These are phyloP conservation scores for Aspergillus aculeatus DNA, from an alignment of 2,329 filamentous ascomycete species.

Conservation along the genomic window DNA sequence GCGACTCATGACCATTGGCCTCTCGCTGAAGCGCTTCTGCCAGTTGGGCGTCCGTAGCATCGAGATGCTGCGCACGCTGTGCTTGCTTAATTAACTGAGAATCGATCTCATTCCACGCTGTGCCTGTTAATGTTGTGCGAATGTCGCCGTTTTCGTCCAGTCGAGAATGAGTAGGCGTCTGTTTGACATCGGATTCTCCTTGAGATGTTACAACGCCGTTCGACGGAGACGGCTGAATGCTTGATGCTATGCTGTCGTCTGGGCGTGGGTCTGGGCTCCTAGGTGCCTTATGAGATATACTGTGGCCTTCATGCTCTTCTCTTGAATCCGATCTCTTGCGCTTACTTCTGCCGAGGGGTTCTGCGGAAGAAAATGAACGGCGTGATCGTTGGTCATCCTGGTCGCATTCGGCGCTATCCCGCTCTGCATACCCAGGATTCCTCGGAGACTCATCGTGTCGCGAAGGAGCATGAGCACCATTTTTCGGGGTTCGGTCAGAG, in stretches of 20 bases:
- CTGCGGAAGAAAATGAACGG: slow-evolving; percentile 25
- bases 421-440: slow-evolving; percentile 48
- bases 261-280: slow-evolving; percentile 39
- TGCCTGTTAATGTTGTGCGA: slow-evolving; percentile 27
- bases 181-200: slow-evolving; percentile 22
- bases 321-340: slow-evolving; percentile 67
- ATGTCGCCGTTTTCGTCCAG: slow-evolving; percentile 33
- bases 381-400: slow-evolving; percentile 26
- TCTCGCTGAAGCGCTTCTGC: slow-evolving; percentile 54
- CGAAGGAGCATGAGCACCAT: slow-evolving; percentile 24
- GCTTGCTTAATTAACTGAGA: slow-evolving; percentile 46
- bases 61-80: slow-evolving; percentile 46
- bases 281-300: slow-evolving; percentile 35
- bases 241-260: slow-evolving; percentile 33
- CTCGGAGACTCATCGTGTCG: slow-evolving; percentile 47
- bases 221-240: slow-evolving; percentile 19
- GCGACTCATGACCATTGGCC: slow-evolving; percentile 42
- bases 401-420: slow-evolving; percentile 36
- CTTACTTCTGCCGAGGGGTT: slow-evolving; percentile 52
- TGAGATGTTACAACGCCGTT: slow-evolving; percentile 22
- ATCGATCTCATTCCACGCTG: slow-evolving; percentile 42
- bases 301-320: slow-evolving; percentile 44
- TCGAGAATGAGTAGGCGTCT: slow-evolving; percentile 23
- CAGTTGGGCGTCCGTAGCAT: slow-evolving; percentile 51
- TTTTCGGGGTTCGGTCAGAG: not conserved